phyloP scores from a whole-genome alignment of 129 eudicot genomes.

The Heracleum sosnowskyi region DNA sequence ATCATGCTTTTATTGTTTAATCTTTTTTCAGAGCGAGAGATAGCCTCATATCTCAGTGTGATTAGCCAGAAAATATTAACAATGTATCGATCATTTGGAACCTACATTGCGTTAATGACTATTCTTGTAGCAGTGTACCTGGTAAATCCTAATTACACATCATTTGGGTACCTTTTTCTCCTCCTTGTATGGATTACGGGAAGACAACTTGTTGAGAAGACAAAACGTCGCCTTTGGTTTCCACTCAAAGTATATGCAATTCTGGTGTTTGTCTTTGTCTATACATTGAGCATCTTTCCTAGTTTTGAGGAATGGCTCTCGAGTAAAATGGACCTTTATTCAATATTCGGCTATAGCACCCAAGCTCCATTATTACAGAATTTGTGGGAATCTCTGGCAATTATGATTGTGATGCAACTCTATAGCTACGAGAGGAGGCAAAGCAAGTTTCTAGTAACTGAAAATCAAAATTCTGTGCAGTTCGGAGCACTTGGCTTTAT shows the following conservation, averaged over 20 bases:
- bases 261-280: conserved; percentile 65
- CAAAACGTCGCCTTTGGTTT: conserved; percentile 86
- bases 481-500: conserved; percentile 61
- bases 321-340: conserved; percentile 47
- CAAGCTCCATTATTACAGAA: conserved; percentile 64
- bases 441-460: conserved; percentile 51
- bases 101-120: conserved; percentile 78
- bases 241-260: conserved; percentile 79
- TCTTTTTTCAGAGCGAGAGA: conserved; percentile 70
- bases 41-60: conserved; percentile 82
- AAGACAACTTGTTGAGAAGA: conserved; percentile 82
- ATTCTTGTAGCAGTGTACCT: conserved; percentile 81
- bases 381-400: conserved; percentile 84
- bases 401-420: conserved; percentile 95
- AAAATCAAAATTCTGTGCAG: conserved; percentile 39
- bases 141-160: conserved; percentile 65
- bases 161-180: conserved; percentile 89
- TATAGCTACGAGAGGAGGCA: conserved; percentile 98
- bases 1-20: conserved; percentile 5
- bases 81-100: conserved; percentile 79
- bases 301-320: conserved; percentile 64
- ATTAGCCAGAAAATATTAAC: conserved; percentile 73
- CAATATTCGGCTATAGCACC: conserved; percentile 61
- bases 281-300: conserved; percentile 68
- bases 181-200: conserved; percentile 93